Percentiles rank a stretch among this genome's conserved stretches.
Conservation (phyloP, 371 early-diverging fungal genomes). For the Lichtheimia ornata region DNA sequence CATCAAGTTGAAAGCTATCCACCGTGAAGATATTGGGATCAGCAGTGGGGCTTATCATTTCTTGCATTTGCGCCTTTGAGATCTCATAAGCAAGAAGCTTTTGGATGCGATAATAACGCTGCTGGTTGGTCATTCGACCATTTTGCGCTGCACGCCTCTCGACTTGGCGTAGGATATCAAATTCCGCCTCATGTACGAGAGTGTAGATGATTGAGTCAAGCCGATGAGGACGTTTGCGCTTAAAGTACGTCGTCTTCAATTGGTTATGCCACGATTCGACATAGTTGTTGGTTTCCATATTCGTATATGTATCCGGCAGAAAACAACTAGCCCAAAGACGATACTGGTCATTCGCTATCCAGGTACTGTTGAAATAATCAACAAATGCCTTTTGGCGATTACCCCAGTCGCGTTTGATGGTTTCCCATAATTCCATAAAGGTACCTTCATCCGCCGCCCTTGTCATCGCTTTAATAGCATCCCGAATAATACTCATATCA, state of each 20-base stretch:
- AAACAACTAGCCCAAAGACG: constrained; percentile 2
- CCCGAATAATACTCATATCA: not conserved
- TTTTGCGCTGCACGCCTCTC: no score
- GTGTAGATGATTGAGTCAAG: not conserved
- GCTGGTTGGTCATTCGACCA: no score
- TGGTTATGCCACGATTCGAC: constrained; percentile 11
- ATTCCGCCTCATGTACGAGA: not conserved
- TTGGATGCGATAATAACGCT: no score
- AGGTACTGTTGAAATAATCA: not conserved
- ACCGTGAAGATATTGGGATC: no score
- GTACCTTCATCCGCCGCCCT: not conserved
- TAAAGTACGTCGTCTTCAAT: constrained; percentile 2
- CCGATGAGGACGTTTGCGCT: not conserved
- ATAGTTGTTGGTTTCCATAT: constrained; percentile 1
- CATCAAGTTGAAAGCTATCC: no score
- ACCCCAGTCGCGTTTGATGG: not conserved
- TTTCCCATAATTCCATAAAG: not conserved
- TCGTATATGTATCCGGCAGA: constrained; percentile 9
- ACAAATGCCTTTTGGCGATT: not conserved
- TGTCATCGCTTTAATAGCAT: not conserved
- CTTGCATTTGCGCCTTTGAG: no score
- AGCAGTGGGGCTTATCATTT: no score
- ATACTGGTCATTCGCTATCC: not conserved
- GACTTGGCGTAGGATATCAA: not conserved
- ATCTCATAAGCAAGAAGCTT: no score